phyloP scores from a whole-genome alignment of 2,329 filamentous ascomycete genomes.

The Trichoderma guizhouense region DNA sequence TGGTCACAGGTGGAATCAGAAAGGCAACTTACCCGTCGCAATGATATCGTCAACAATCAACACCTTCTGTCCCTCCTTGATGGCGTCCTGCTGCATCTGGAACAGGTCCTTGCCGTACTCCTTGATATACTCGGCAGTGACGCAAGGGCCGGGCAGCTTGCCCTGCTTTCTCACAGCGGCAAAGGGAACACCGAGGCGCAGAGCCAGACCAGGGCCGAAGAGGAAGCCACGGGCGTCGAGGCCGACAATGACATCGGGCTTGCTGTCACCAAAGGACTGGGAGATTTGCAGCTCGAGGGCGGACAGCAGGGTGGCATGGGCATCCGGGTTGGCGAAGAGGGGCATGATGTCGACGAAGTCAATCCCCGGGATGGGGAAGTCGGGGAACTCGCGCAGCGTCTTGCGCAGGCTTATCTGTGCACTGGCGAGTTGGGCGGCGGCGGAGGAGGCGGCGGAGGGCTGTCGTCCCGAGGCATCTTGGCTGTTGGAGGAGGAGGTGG shows the following conservation, averaged over 20 bases:
- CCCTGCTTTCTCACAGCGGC: constrained; percentile 93
- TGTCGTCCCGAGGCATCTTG: constrained; percentile 62
- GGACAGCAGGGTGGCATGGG: constrained; percentile 74
- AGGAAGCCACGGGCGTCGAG: constrained; percentile 93
- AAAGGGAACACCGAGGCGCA: constrained; percentile 79
- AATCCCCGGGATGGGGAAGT: constrained; percentile 90
- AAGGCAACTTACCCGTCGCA: constrained; percentile 72
- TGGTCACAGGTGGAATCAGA: background rate
- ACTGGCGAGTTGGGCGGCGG: constrained; percentile 63
- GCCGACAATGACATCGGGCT: constrained; percentile 87
- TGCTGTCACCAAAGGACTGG: constrained; percentile 56
- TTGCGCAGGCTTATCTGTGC: constrained; percentile 67
- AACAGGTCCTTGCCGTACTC: constrained; percentile 95
- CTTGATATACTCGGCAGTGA: constrained; percentile 85
- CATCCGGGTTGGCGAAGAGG: constrained; percentile 74
- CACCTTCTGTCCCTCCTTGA: constrained; percentile 83
- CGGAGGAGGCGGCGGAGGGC: constrained; percentile 59
- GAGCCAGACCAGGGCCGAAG: constrained; percentile 84
- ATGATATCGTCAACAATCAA: constrained; percentile 97
- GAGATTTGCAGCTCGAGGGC: constrained; percentile 81
- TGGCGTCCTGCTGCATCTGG: constrained; percentile 86
- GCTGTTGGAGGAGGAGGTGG: constrained; percentile 30
- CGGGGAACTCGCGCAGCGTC: constrained; percentile 78
- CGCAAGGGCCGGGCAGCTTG: constrained; percentile 87
- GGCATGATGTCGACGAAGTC: constrained; percentile 98